Percentiles rank a stretch among this genome's conserved stretches.
phyloP scores from a whole-genome alignment of 1,284 basidiomycete species.

The Melampsora americana region DNA sequence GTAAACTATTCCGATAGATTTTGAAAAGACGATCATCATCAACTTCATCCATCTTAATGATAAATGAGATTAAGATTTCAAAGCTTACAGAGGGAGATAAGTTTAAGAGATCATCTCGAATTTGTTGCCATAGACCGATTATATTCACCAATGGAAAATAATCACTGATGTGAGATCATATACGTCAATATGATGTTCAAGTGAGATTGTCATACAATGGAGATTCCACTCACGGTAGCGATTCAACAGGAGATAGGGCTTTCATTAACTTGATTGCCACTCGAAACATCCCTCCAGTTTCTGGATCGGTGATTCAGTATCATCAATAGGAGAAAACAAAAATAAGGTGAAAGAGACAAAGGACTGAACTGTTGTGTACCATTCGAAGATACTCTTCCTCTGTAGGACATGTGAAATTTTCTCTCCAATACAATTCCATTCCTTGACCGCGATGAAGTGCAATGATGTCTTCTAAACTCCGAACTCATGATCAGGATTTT shows the following conservation, averaged over 20 bases:
- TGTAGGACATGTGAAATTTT: no score
- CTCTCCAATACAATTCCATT: constrained; percentile 89
- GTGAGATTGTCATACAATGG: neutral
- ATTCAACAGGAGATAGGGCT: constrained; percentile 60
- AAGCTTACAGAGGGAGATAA: constrained; percentile 70
- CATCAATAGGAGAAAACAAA: no score
- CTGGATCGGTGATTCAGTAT: constrained; percentile 56
- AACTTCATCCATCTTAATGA: no score
- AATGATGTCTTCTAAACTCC: constrained; percentile 80
- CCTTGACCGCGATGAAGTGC: constrained; percentile 93
- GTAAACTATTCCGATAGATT: constrained; percentile 71
- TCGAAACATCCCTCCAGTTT: constrained; percentile 90
- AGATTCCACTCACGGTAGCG: constrained; percentile 23
- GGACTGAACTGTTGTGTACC: constrained; percentile 84
- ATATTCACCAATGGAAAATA: constrained; percentile 89
- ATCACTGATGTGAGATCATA: constrained; percentile 63
- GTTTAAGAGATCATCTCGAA: constrained; percentile 96
- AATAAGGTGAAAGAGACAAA: neutral
- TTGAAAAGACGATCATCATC: no score
- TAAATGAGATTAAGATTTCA: neutral
- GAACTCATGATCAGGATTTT: no score
- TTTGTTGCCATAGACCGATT: constrained; percentile 91
- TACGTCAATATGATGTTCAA: neutral
- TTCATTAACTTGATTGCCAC: constrained; percentile 95
- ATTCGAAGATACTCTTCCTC: constrained; percentile 89